Conservation (phyloP, 2,329 filamentous ascomycete genomes). For the Claviceps fusiformis region DNA sequence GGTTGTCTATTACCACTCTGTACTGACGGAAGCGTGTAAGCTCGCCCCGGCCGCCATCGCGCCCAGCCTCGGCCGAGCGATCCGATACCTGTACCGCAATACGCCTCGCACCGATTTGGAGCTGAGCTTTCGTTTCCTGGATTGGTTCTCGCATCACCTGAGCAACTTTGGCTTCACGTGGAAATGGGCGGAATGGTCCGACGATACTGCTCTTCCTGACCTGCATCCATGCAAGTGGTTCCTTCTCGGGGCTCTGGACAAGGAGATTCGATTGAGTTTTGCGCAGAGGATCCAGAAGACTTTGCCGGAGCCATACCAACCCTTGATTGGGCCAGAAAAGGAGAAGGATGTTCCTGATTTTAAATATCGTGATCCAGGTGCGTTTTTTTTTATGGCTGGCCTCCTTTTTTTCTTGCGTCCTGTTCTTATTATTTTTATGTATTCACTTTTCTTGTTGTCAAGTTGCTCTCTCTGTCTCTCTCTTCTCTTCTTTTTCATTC, state of each 20-base stretch:
- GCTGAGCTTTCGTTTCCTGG: slow-evolving; percentile 73
- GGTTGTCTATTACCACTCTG: slow-evolving; percentile 88
- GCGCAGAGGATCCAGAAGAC: slow-evolving; percentile 93
- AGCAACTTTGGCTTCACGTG: slow-evolving; percentile 99
- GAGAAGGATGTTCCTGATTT: slow-evolving; percentile 95
- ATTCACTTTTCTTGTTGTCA: background rate
- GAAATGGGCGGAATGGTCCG: slow-evolving; percentile 98
- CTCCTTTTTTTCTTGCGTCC: background rate
- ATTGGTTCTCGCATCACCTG: slow-evolving; percentile 96
- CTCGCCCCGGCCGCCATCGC: slow-evolving; percentile 93
- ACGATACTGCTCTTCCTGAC: slow-evolving; percentile 64
- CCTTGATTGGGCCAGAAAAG: slow-evolving; percentile 70
- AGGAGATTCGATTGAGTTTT: slow-evolving; percentile 93
- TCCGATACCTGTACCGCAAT: slow-evolving; percentile 79
- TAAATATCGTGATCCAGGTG: slow-evolving; percentile 70
- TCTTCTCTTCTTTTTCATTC: background rate
- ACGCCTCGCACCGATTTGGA: slow-evolving; percentile 76
- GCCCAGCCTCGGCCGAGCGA: slow-evolving; percentile 82
- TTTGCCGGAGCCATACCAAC: slow-evolving; percentile 69
- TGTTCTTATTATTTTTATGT: background rate
- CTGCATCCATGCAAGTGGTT: slow-evolving; percentile 87
- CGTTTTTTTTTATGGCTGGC: slow-evolving; percentile 23
- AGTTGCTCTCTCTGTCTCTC: too few relatives aligned
- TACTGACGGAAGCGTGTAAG: slow-evolving; percentile 91
- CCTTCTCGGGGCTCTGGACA: slow-evolving; percentile 79